A percentile compares a stretch with the other conserved stretches of the same genome.
Conservation (phyloP, 1,284 basidiomycete genomes). For the Farysia itapuensis region DNA sequence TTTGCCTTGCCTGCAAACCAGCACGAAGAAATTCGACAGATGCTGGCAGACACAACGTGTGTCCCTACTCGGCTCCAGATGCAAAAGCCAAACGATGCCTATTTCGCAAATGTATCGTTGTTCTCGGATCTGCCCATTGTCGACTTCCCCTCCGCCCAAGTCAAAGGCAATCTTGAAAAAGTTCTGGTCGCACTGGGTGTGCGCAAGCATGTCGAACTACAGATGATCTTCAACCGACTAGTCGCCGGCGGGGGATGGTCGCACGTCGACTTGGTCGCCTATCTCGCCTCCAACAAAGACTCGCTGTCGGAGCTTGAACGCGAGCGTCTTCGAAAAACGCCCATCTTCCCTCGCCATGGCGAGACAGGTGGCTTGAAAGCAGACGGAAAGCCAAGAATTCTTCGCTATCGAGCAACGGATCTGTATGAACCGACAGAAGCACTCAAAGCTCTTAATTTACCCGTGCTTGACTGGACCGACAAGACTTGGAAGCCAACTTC, state of each 20-base stretch:
- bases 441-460: constrained; percentile 74
- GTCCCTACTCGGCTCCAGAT: constrained; percentile 83
- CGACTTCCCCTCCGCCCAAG: constrained; percentile 68
- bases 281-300: constrained; percentile 78
- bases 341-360: constrained; percentile 73
- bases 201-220: constrained; percentile 76
- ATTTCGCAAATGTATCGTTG: constrained; percentile 83
- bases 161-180: constrained; percentile 78
- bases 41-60: constrained; percentile 71
- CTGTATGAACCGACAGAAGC: constrained; percentile 78
- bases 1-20: constrained; percentile 68
- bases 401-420: constrained; percentile 50
- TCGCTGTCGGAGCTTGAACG: constrained; percentile 72
- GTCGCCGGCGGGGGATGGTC: constrained; percentile 62
- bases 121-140: constrained; percentile 82
- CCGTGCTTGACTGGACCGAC: constrained; percentile 83
- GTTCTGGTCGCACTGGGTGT: constrained; percentile 79
- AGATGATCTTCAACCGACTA: constrained; percentile 62
- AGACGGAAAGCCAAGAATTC: constrained; percentile 40
- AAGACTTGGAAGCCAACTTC: constrained; percentile 51
- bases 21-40: constrained; percentile 67
- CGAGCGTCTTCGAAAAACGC: constrained; percentile 74
- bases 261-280: constrained; percentile 60
- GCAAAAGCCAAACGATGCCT: constrained; percentile 74
- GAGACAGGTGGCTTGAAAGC: constrained; percentile 45